These are phyloP conservation scores for Aaosphaeria arxii DNA, from an alignment of 2,329 filamentous ascomycete species.

Conservation along the genomic window DNA sequence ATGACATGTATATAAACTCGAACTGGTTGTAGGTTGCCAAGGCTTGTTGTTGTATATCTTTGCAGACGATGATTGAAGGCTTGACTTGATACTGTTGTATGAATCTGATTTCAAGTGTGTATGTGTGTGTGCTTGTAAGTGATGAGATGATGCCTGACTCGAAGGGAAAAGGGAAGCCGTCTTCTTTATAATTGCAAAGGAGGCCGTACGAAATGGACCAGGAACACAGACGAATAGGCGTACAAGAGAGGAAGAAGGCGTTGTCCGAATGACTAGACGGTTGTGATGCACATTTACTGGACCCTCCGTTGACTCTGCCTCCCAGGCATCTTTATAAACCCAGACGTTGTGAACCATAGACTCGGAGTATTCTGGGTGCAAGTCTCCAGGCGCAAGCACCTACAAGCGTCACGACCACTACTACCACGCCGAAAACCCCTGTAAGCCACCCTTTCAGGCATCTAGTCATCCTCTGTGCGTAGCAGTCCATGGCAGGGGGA, in stretches of 20 bases:
- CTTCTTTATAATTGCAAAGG: not conserved
- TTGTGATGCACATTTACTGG: no score
- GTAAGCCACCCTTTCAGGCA: constrained; percentile 20
- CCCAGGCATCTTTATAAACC: constrained; percentile 33
- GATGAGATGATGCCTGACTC: constrained; percentile 7
- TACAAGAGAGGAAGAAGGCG: not conserved
- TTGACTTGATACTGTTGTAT: not conserved
- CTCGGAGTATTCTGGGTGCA: not conserved
- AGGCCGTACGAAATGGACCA: not conserved
- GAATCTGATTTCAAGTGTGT: not conserved
- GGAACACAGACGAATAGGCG: constrained; percentile 1
- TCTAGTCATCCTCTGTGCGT: constrained; percentile 22
- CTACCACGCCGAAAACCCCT: constrained; percentile 12
- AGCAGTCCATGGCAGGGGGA: not conserved
- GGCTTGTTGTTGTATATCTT: not conserved
- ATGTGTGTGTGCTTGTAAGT: constrained; percentile 1
- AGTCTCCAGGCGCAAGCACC: no score
- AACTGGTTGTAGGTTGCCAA: no score
- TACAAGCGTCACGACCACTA: no score
- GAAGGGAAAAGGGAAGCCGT: constrained; percentile 1
- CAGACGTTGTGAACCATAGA: not conserved
- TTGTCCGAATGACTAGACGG: not conserved
- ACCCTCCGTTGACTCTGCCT: not conserved
- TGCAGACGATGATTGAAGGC: not conserved
- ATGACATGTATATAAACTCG: no score